Base-by-base conservation (phyloP, 2,329 filamentous ascomycete species). In the Stachybotrys elegans region DNA sequence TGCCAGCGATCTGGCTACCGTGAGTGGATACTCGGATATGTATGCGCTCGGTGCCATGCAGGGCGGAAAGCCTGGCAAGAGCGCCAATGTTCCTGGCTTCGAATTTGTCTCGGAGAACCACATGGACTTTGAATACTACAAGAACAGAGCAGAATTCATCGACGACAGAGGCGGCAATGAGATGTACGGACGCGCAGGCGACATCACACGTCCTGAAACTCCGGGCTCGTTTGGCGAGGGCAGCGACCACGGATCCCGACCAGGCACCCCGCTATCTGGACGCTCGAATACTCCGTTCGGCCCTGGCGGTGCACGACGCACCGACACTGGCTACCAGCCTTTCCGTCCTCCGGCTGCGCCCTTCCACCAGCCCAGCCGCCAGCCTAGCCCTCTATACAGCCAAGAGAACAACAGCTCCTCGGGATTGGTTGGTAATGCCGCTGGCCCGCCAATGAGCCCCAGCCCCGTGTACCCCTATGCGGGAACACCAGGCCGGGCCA, bases 101-200 rank as follows among this genome's bases (percentile, higher is more conserved):
- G 92, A 97, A 65, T 82, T 95, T 46, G 91, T 97, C 0, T 83
- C 87, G 0, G 92, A 97, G 56, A 78, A 78, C 43, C 82, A 89
- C 40, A 83, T 95, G 64, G 90, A 95, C 61, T 95, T 94, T 60
- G 83, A 89, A 48, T 92, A 89, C 67, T 97, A 84, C 74, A 96
- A 95, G 66, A 85, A 95, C 63, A 78, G 89, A 2, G 79, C 87
- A 3, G 92, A 96, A 54, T 96, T 97, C 66, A 82, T 83, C 2
- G 84, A 90, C 11, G 88, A 93, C 43, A 86, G 90, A 52, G 89
- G 89, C n/a, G 90, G 86, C 5, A 86, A 86, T 19, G 78, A 80
- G 23, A 70, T 84, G 6, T 84, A 79, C 49, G 85, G 84, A 4
- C 73, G 69, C 13, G 65, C 75, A 2, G 67, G 71, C 20, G 84